Base-by-base conservation (phyloP, 768 basidiomycete genomes). In the Tricholoma saponaceum region DNA sequence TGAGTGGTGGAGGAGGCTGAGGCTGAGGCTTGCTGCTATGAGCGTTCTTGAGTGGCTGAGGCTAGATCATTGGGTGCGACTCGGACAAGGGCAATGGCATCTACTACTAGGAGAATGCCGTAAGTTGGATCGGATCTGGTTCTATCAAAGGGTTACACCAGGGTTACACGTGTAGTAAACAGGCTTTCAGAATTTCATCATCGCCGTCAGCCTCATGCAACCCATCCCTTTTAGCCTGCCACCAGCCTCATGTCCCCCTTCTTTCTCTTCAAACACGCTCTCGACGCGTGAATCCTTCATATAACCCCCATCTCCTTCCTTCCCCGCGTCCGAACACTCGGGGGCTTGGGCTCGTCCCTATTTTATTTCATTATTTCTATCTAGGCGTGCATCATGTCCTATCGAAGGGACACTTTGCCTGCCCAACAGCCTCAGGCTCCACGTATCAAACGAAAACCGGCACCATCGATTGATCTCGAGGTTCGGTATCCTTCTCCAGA, bases 401-500 rank as follows among this genome's bases (percentile, higher is more conserved):
- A 26, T 50, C 47, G 26, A 50, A 30, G 26, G 10, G 16, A 26
- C 5, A 30, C 47, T 30, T 53, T 37, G 20, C 52, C 52, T 53
- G 12, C 20, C 10, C 26, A 25, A 39, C 52, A 51, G 14, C 16
- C 8, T 26, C 25, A 49, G n/a, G 47, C 46, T n/a, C 49, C 54
- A n/a, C 67, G 68, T 49, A 68, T 83, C 62, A 79, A 71, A 64
- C 82, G 86, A 55, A 87, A 87, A 64, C 85, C 83, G 5, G 73
- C 83, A 3, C 86, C 85, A 10, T 50, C 26, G 3, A 30, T 50
- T 9, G 47, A 50, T 50, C 26, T 50, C 9, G 76, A 80, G 9
- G 65, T 76, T 54, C 76, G 82, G 39, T 90, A 89, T 67, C 88
- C 88, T 4, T 69, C 74, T 1, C 86, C 86, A 28, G 88, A 90